Evolutionary conservation across 2,329 filamentous ascomycete species (phyloP), one percentile per base, ranked within the genome.

Genomic region (Pseudogymnoascus destructans): DNA sequence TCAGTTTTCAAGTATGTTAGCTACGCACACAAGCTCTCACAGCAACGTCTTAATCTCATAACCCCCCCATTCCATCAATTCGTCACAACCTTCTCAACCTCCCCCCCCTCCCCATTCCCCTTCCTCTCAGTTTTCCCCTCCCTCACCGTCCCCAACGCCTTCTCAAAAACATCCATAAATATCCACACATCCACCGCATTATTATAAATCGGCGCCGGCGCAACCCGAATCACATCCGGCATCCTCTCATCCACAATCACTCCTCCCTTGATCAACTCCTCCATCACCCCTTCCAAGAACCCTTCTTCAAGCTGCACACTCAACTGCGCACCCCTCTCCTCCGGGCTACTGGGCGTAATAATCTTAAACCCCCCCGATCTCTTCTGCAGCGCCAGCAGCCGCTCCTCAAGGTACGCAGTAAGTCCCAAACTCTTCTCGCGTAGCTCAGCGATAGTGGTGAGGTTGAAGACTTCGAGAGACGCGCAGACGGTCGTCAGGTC

Each of bases 141-240:
- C 54, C 33, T 54, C 42, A 74, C 64, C 25, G 68, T 63, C 19
- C 64, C 63, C 17, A 74, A 59, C 27, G 67, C 69, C 57, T 71
- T 64, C 25, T 69, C 69, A 58, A 78, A 73, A 11, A 67, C 72
- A 42, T 70, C 63, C 3, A 73, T 76, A 67, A 88, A 88, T 13
- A 72, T 69, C 73, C 73, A 82, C 59, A 81, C 80, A 71, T 91
- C 87, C 32, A 70, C 69, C 67, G 83, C 89, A 0, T 76, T 80
- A 67, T 90, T 91, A 71, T 90, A 92, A 59, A 91, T 67, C 15
- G 87, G 86, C 19, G 84, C 81, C 1, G 87, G 87, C 10, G 87
- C 86, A 3, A 90, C 82, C 13, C 87, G 74, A 38, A 92, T 78
- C 10, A 91, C 87, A 69, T 90, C 81, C 3, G 87, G 87, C 66